phyloP scores from a whole-genome alignment of 1,284 basidiomycete species.

The Neolentinus lepideus region DNA sequence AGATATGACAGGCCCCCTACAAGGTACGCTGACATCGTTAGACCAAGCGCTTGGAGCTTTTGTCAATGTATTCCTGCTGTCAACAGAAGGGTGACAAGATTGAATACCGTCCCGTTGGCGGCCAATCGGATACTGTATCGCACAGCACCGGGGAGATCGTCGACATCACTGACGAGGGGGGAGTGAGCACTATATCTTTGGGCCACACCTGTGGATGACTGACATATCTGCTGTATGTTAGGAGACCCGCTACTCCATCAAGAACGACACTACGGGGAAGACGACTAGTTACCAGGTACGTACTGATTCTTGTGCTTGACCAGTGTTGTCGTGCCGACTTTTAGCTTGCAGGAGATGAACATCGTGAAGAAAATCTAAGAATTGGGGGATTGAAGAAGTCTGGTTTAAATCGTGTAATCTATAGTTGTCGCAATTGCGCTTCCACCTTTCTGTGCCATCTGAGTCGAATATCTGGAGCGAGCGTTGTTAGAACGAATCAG shows the following conservation, averaged over 20 bases:
- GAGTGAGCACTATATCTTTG: conserved; percentile 12
- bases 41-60: background rate
- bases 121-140: conserved; percentile 28
- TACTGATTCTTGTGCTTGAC: background rate
- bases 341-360: conserved; percentile 27
- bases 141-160: conserved; percentile 30
- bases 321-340: background rate
- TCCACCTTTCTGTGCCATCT: no score
- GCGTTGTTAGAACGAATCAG: no score
- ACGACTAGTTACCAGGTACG: conserved; percentile 30
- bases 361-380: conserved; percentile 24
- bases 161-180: conserved; percentile 22
- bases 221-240: no score
- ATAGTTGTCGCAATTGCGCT: no score
- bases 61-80: background rate
- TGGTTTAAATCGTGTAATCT: background rate
- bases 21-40: background rate
- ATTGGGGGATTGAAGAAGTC: background rate
- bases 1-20: background rate
- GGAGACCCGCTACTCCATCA: conserved; percentile 29
- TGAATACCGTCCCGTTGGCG: conserved; percentile 37
- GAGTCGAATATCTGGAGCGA: no score
- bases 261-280: conserved; percentile 37
- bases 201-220: no score
- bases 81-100: conserved; percentile 31